These are phyloP conservation scores for Wickerhamiella bombiphila DNA, from an alignment of 805 yeast genomes.

Conservation along the genomic window DNA sequence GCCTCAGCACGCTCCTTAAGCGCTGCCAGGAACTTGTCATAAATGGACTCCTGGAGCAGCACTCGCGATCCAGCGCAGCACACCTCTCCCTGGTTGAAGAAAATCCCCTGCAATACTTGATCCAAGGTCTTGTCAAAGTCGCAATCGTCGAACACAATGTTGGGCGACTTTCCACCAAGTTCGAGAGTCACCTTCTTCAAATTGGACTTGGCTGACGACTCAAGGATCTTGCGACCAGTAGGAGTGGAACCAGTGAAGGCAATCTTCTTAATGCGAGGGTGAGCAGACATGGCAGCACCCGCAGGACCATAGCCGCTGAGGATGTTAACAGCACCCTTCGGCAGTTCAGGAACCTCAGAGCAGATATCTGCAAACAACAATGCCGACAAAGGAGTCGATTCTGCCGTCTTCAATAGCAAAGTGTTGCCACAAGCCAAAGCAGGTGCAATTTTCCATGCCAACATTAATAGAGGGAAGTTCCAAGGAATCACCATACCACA, in stretches of 20 bases:
- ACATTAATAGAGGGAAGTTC: conserved; percentile 92
- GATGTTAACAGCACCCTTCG: conserved; percentile 81
- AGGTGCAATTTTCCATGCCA: conserved; percentile 90
- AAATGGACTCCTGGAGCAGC: conserved; percentile 71
- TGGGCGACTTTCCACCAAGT: conserved; percentile 94
- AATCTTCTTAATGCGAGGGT: conserved; percentile 71
- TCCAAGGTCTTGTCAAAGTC: conserved; percentile 62
- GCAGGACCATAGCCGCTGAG: conserved; percentile 80
- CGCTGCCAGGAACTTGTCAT: conserved; percentile 57
- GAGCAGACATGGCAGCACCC: conserved; percentile 66
- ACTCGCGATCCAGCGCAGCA: conserved; percentile 92
- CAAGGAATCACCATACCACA: conserved; percentile 95
- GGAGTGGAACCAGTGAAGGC: conserved; percentile 95
- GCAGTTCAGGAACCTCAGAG: conserved; percentile 65
- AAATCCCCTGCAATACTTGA: conserved; percentile 67
- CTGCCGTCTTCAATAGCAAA: conserved; percentile 79
- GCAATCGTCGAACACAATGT: conserved; percentile 76
- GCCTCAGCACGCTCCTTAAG: conserved; percentile 39
- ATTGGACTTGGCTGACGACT: conserved; percentile 62
- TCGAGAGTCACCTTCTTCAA: conserved; percentile 87
- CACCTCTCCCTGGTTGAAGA: conserved; percentile 89
- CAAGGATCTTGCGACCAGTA: conserved; percentile 72
- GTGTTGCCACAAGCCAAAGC: conserved; percentile 85
- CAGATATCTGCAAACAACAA: conserved; percentile 54
- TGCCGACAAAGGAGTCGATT: conserved; percentile 82